Conservation (phyloP, 305 asterid species). For the Fraxinus nigra region DNA sequence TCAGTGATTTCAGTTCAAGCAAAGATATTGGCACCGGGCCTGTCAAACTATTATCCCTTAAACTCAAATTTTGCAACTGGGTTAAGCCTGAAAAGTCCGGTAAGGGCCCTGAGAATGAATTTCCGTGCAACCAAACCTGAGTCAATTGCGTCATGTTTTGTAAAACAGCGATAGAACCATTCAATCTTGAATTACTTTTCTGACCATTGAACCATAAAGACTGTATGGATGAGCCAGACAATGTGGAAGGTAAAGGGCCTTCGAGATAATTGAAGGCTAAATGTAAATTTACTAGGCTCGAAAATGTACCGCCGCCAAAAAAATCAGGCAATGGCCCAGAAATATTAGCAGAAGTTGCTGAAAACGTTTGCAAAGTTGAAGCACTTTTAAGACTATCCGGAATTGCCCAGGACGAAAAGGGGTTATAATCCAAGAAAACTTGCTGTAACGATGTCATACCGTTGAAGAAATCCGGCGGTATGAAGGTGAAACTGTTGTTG, state of each 20-base stretch:
- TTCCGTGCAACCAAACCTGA: constrained; percentile 64
- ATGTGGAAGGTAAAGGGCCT: constrained; percentile 62
- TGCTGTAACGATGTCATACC: constrained; percentile 54
- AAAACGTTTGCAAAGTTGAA: constrained; percentile 38
- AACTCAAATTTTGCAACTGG: constrained; percentile 45
- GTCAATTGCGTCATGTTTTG: constrained; percentile 60
- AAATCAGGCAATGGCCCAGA: constrained; percentile 63
- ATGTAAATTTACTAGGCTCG: constrained; percentile 42
- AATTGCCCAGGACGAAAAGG: constrained; percentile 54
- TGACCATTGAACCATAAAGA: constrained; percentile 77
- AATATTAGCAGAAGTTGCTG: constrained; percentile 55
- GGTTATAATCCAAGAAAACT: constrained; percentile 62
- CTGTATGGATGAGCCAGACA: constrained; percentile 51
- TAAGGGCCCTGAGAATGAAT: constrained; percentile 61
- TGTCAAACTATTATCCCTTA: constrained; percentile 67
- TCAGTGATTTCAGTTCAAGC: constrained; percentile 37
- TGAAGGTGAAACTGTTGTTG: constrained; percentile 55
- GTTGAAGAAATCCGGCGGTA: constrained; percentile 73
- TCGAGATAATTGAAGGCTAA: constrained; percentile 56
- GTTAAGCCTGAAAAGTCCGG: constrained; percentile 60
- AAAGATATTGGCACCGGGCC: constrained; percentile 77
- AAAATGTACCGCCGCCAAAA: constrained; percentile 43
- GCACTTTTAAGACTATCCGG: constrained; percentile 51
- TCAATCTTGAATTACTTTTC: constrained; percentile 37
- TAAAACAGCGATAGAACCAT: constrained; percentile 54